Base-by-base conservation (phyloP, 2,329 filamentous ascomycete genomes). In the Thielaviopsis euricoi region DNA sequence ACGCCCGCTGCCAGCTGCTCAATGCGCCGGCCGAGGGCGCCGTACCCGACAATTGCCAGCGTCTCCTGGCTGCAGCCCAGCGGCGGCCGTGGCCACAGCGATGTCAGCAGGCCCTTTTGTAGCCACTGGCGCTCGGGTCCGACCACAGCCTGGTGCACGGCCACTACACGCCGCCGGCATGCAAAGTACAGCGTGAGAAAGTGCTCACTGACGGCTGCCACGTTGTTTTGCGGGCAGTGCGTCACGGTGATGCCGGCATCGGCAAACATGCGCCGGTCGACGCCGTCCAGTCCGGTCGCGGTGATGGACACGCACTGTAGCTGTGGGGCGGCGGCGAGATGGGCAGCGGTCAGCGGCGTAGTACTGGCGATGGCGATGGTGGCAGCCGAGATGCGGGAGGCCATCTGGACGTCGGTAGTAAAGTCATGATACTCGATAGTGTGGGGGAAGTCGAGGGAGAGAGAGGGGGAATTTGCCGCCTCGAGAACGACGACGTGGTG, bases 31-130 rank as follows among this genome's bases (percentile, higher is more conserved):
- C 66, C 66, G 19, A 64, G 61, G 17, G 61, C 61, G 2, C 66
- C 66, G 46, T 66, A 64, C 9, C 66, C 66, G n/a, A 67, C 56
- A 25, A 67, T 61, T 10, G 62, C 65, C 6, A 62, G 63, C 3
- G 63, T 64, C 55, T 67, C 66, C n/a, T 64, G 63, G 22, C 57
- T 55, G 52, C 66, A 66, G n/a, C 63, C 62, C 13, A 62, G 60
- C n/a, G 66, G 66, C n/a, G 63, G 62, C 4, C 55, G 58, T 52
- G 57, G 50, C 58, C 58, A 60, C 2, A 57, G 33, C 3, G 26
- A 37, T 19, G 53, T 60, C n/a, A 57, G 15, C 5, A 60, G 15
- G 13, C 54, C 49, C n/a, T 60, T 33, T 21, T 55, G 21, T 15
- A 57, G 9, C 58, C 58, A 60, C 17, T 22, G 13, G 10, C 15